Conservation (phyloP, 2,329 filamentous ascomycete species). For the Calonectria pteridis region DNA sequence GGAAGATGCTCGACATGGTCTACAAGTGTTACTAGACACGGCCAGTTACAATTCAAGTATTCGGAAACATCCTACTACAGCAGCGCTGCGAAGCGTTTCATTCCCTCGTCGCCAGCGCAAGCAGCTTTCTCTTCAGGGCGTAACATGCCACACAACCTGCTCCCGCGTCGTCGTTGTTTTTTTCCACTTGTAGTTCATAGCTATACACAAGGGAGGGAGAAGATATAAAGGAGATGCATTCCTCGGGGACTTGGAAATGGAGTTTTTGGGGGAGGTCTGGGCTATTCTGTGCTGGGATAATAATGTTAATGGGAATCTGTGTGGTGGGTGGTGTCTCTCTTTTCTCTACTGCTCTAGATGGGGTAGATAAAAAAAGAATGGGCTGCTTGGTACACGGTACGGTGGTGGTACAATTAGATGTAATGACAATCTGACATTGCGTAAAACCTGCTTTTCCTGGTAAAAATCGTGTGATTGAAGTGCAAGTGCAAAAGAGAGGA, state of each 20-base stretch:
- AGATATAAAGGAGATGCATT: neutral
- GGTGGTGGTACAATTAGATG: neutral
- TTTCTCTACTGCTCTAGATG: neutral
- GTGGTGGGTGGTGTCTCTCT: neutral
- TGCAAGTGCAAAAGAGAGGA: neutral
- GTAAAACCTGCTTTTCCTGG: neutral
- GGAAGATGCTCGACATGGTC: neutral
- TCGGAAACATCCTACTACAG: neutral
- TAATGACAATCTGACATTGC: slow-evolving; percentile 26
- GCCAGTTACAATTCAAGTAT: neutral
- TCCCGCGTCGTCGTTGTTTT: neutral
- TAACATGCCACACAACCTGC: neutral
- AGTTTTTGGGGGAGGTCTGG: neutral
- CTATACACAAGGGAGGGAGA: neutral
- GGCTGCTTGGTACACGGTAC: neutral
- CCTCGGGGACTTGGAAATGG: neutral
- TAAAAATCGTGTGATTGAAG: neutral
- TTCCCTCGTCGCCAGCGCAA: neutral
- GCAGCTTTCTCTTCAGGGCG: neutral
- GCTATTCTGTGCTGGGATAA: neutral
- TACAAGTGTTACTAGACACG: neutral
- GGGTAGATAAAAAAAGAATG: slow-evolving; percentile 18
- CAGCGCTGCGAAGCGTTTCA: neutral
- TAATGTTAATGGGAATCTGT: neutral
- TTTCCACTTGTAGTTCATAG: neutral